A percentile compares a stretch with the other conserved stretches of the same genome.
Conservation (phyloP, 2,329 filamentous ascomycete genomes). For the Talaromyces piceae region DNA sequence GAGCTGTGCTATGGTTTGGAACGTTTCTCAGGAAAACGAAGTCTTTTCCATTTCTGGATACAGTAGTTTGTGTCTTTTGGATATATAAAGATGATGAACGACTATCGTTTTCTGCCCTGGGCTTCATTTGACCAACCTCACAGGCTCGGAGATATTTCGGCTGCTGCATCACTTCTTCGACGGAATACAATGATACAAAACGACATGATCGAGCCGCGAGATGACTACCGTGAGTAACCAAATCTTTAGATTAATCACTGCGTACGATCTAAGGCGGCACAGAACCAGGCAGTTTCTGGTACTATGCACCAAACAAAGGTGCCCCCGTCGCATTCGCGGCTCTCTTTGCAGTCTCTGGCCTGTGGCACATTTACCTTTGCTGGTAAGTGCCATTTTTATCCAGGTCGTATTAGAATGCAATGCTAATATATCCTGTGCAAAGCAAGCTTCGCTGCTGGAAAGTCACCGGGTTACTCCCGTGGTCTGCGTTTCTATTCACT, state of each 20-base stretch:
- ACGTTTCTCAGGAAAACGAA: not conserved
- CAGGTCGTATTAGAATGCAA: not conserved
- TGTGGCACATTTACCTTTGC: slow-evolving; percentile 33
- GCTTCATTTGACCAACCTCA: too few species aligned
- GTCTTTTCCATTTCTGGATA: not conserved
- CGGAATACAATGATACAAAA: not conserved
- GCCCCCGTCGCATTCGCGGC: slow-evolving; percentile 35
- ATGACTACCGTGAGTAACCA: not conserved
- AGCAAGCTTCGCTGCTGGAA: slow-evolving; percentile 36
- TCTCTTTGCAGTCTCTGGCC: slow-evolving; percentile 32
- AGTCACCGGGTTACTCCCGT: slow-evolving; percentile 35
- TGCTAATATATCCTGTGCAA: slow-evolving; percentile 8
- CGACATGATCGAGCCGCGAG: not conserved
- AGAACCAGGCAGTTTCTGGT: slow-evolving; percentile 32
- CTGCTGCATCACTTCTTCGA: not conserved
- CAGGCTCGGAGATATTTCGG: not conserved
- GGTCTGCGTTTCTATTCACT: slow-evolving; percentile 35
- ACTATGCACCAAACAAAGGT: slow-evolving; percentile 36
- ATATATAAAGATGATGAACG: not conserved
- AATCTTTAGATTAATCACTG: not conserved
- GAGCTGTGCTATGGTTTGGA: not conserved
- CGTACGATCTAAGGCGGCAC: not conserved
- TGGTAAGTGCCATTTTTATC: slow-evolving; percentile 17
- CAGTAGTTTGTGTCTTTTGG: not conserved
- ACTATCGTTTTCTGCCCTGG: not conserved